phyloP scores from a whole-genome alignment of 306 rosid genomes.

The Dryas drummondii region DNA sequence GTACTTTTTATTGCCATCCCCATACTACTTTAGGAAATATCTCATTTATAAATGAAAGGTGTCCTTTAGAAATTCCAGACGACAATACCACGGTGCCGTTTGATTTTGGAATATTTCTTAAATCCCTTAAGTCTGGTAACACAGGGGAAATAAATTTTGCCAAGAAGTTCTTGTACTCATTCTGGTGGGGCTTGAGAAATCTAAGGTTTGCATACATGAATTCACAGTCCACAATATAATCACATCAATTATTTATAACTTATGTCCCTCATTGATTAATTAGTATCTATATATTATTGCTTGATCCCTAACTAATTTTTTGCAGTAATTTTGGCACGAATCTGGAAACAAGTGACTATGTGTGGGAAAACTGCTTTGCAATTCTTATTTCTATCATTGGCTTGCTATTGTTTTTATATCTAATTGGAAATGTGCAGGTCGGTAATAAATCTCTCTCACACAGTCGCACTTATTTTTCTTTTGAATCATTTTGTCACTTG shows the following conservation, averaged over 20 bases:
- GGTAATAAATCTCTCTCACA: too few species aligned
- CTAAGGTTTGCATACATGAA: constrained; percentile 24
- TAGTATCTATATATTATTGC: not conserved
- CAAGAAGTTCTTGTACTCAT: constrained; percentile 21
- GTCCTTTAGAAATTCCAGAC: not conserved
- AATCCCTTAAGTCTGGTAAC: constrained; percentile 24
- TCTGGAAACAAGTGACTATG: constrained; percentile 26
- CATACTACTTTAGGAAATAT: not conserved
- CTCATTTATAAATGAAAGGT: not conserved
- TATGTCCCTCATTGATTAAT: too few species aligned
- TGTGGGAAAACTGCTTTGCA: constrained; percentile 21
- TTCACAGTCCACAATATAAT: not conserved
- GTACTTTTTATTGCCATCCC: not conserved
- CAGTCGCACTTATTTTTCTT: too few species aligned
- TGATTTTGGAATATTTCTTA: constrained; percentile 36
- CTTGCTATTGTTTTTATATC: too few species aligned
- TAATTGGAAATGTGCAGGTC: too few species aligned
- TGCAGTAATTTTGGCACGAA: constrained; percentile 30
- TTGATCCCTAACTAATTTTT: not conserved
- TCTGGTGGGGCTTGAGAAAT: constrained; percentile 40
- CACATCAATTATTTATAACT: too few species aligned
- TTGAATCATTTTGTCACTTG: constrained; percentile 28
- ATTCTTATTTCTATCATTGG: too few species aligned
- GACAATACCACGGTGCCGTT: not conserved
- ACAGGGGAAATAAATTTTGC: constrained; percentile 9